A percentile compares a stretch with the other conserved stretches of the same genome.
Conservation (phyloP, 2,329 filamentous ascomycete genomes). For the Paraphaeosphaeria sporulosa region DNA sequence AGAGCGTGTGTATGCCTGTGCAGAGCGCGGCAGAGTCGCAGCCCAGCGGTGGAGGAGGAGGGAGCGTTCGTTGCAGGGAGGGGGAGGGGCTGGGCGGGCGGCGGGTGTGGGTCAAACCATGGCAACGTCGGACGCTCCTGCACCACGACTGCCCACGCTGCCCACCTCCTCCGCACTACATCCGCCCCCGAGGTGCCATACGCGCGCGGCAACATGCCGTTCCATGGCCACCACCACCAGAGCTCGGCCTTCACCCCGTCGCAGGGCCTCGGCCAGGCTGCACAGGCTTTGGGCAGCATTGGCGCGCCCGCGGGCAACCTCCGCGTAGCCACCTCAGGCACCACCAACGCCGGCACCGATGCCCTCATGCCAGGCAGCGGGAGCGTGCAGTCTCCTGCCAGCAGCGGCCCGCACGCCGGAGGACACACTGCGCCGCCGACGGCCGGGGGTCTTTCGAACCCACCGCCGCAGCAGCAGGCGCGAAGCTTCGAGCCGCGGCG, state of each 20-base stretch:
- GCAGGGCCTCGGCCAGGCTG: constrained; percentile 55
- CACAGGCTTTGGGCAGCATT: constrained; percentile 57
- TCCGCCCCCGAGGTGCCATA: constrained; percentile 10
- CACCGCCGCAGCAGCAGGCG: constrained; percentile 36
- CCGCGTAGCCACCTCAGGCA: constrained; percentile 49
- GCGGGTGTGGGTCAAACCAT: background rate
- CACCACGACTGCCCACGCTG: background rate
- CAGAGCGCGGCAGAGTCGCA: background rate
- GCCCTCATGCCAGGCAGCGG: constrained; percentile 50
- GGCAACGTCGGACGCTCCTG: constrained; percentile 1
- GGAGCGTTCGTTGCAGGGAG: background rate
- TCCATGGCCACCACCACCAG: constrained; percentile 46
- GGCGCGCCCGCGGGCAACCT: constrained; percentile 54
- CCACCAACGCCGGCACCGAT: constrained; percentile 55
- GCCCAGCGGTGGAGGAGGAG: background rate
- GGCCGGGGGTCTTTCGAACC: constrained; percentile 10
- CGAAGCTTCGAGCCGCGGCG: constrained; percentile 61
- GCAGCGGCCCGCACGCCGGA: constrained; percentile 21
- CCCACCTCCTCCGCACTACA: background rate
- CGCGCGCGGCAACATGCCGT: constrained; percentile 43
- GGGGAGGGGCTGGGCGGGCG: constrained; percentile 1
- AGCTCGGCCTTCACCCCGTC: constrained; percentile 45
- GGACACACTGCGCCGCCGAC: constrained; percentile 42
- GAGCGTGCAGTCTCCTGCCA: constrained; percentile 22
- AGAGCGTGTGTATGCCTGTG: background rate